A percentile compares a stretch with the other conserved stretches of the same genome.
Conservation (phyloP, 192 early-diverging fungal species). For the Gonapodya prolifera region DNA sequence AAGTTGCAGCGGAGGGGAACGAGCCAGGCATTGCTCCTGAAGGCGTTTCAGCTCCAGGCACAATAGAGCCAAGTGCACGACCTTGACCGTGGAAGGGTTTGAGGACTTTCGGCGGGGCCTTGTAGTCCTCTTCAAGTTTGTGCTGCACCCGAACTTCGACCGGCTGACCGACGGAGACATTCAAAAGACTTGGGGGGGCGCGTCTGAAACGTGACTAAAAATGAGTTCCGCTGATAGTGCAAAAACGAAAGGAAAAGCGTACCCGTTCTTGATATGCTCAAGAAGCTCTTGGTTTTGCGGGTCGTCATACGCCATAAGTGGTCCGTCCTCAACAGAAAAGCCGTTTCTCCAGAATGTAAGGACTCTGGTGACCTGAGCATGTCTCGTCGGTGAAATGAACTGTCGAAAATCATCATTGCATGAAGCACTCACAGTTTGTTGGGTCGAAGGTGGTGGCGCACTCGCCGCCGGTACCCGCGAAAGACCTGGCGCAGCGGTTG, state of each 20-base stretch:
- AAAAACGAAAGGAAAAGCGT: constrained; percentile 9
- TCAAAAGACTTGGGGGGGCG: constrained; percentile 74
- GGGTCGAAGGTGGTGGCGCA: neutral
- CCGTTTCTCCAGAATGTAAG: constrained; percentile 95
- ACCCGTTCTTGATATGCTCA: constrained; percentile 80
- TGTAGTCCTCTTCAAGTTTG: constrained; percentile 75
- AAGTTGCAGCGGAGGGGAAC: constrained; percentile 15
- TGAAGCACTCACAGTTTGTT: constrained; percentile 8
- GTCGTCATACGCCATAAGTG: constrained; percentile 70
- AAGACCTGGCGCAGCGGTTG: constrained; percentile 1
- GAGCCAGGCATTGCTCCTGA: constrained; percentile 10
- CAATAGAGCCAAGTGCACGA: constrained; percentile 58
- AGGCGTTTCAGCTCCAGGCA: constrained; percentile 10
- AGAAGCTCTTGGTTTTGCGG: constrained; percentile 76
- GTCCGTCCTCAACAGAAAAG: constrained; percentile 90
- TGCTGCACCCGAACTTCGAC: constrained; percentile 78
- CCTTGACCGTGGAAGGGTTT: constrained; percentile 71
- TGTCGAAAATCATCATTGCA: constrained; percentile 14
- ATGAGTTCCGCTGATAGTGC: neutral
- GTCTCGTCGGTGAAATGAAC: constrained; percentile 20
- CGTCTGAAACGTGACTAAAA: constrained; percentile 30
- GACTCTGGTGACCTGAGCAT: constrained; percentile 44
- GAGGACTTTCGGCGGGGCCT: constrained; percentile 63
- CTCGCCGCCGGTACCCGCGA: neutral
- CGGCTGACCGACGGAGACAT: constrained; percentile 75